Percentiles rank a stretch among this genome's conserved stretches.
phyloP scores from a whole-genome alignment of 768 basidiomycete genomes.

The Kwoniella dendrophila region DNA sequence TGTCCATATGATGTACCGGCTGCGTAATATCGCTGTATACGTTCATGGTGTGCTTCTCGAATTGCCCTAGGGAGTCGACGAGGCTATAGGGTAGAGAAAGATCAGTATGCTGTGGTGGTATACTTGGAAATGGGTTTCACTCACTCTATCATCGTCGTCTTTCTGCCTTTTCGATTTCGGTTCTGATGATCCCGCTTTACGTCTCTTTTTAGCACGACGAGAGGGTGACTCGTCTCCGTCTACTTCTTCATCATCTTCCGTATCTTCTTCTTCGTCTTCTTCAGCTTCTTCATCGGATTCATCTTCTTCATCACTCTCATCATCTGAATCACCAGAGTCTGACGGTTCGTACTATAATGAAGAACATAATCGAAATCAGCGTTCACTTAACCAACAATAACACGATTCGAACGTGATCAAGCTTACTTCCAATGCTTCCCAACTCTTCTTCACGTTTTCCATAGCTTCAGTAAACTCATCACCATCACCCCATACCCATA shows the following conservation, averaged over 20 bases:
- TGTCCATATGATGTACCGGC: constrained; percentile 85
- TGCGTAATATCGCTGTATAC: constrained; percentile 78
- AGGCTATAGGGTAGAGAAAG: constrained; percentile 51
- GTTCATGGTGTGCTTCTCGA: constrained; percentile 65
- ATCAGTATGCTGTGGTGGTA: background rate
- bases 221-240: constrained; percentile 30
- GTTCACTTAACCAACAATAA: background rate
- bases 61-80: constrained; percentile 71
- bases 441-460: constrained; percentile 73
- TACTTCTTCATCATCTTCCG: constrained; percentile 33
- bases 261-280: constrained; percentile 54
- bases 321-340: constrained; percentile 56
- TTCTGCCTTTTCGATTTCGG: constrained; percentile 30
- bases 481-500: constrained; percentile 93
- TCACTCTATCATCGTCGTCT: constrained; percentile 33
- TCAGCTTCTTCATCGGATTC: constrained; percentile 61
- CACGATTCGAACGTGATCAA: background rate
- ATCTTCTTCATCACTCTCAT: constrained; percentile 59
- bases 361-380: background rate
- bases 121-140: background rate
- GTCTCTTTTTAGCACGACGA: constrained; percentile 22
- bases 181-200: constrained; percentile 22
- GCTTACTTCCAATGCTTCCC: constrained; percentile 76
- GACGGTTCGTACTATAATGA: constrained; percentile 77
- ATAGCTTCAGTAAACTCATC: constrained; percentile 65